These are phyloP conservation scores for Anethum foeniculum DNA, from an alignment of 140 eudicot genomes.

Conservation along the genomic window DNA sequence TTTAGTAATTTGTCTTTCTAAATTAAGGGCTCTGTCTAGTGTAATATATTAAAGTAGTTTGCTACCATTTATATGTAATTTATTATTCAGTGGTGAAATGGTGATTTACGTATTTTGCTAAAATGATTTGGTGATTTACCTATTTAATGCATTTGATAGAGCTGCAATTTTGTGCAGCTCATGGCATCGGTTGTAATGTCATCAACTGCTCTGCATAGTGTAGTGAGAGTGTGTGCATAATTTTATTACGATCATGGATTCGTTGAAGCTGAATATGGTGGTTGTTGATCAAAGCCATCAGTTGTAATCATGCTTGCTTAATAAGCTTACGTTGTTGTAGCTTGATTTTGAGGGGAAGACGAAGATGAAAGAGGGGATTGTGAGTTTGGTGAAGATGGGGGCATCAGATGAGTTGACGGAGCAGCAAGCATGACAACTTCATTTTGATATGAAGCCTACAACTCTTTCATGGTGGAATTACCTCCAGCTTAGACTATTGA, in stretches of 20 bases:
- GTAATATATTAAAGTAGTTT: no score
- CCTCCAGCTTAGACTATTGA: no score
- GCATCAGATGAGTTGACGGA: constrained; percentile 82
- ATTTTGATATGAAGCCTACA: constrained; percentile 83
- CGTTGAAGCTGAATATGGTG: constrained; percentile 76
- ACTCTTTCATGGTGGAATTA: constrained; percentile 89
- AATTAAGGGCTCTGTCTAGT: no score
- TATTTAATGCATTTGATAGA: no score
- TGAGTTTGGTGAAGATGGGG: constrained; percentile 73
- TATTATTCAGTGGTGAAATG: no score
- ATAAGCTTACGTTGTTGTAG: constrained; percentile 59
- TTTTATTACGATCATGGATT: constrained; percentile 86
- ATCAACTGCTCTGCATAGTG: constrained; percentile 41
- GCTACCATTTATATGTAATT: no score
- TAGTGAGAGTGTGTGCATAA: constrained; percentile 84
- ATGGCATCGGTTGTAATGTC: constrained; percentile 62
- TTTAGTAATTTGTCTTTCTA: no score
- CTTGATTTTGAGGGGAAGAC: constrained; percentile 92
- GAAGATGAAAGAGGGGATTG: constrained; percentile 85
- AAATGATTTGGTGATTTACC: no score
- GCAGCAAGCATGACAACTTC: constrained; percentile 82
- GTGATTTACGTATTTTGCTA: no score
- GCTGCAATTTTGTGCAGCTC: no score
- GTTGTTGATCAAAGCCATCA: constrained; percentile 95
- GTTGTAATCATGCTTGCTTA: constrained; percentile 48